Base-by-base conservation (phyloP, 257 asterid species). In the Orobanche coerulescens region DNA sequence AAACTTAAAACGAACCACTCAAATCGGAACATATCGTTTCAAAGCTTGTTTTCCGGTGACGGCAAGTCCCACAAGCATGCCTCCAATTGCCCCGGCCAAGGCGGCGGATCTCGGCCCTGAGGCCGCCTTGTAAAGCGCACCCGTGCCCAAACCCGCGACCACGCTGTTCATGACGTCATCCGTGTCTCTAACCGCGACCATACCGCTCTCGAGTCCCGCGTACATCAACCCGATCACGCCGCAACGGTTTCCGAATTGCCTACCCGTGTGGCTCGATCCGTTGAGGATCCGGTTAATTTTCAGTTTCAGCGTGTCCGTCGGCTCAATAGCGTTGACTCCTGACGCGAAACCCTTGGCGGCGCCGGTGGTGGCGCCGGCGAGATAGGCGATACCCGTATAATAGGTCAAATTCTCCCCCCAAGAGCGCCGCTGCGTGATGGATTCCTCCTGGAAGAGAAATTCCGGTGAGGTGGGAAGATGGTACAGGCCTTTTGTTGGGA, bases 341-440 rank as follows among this genome's bases (percentile, higher is more conserved):
- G 83, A 72, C 39, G 55, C 65, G 15, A 92, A 69, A 2, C 98
- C 98, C 76, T 73, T 80, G 50, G 68, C 76, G 8, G 87, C 98
- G 53, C 98, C 98, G 18, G 55, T 68, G 3, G 74, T 66, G 7
- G 95, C 80, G 12, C 97, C 98, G 37, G 75, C 76, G 13, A 92
- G 82, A 37, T 88, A 92, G 0, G 95, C 95, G 37, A 88, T 71
- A 0, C 98, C 97, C 26, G 98, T 92, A 66, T 84, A 88, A 37
- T 86, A 92, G 57, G 98, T 86, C 14, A 92, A 64, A 62, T 92
- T 92, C 73, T 92, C 97, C 0, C 98, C 94, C 97, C 97, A 89
- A 0, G 97, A 82, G 18, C 98, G 84, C 69, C 97, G 97, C 75
- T 84, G 94, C 10, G 75, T 82, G 42, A 40, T 0, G 57, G 97